phyloP scores from a whole-genome alignment of 2,329 filamentous ascomycete species.

The Aspergillus phoenicis region DNA sequence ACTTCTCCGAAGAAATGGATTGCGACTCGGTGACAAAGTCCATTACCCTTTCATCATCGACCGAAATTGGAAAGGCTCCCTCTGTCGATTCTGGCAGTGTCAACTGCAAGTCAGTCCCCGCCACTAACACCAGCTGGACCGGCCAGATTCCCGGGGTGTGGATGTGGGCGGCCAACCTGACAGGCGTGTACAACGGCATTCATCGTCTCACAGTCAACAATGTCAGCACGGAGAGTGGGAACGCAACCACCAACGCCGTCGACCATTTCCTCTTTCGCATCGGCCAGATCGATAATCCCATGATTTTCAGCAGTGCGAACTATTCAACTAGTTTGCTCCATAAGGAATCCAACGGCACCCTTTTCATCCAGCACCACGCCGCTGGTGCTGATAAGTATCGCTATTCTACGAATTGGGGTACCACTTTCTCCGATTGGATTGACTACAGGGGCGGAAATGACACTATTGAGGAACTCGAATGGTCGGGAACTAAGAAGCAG shows the following conservation, averaged over 20 bases:
- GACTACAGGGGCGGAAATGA: slow-evolving; percentile 55
- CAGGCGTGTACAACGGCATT: slow-evolving; percentile 61
- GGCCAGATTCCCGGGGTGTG: slow-evolving; percentile 58
- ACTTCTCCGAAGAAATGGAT: slow-evolving; percentile 63
- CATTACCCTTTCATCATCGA: slow-evolving; percentile 57
- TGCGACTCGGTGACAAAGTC: slow-evolving; percentile 55
- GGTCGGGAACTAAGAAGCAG: slow-evolving; percentile 60
- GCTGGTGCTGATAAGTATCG: slow-evolving; percentile 64
- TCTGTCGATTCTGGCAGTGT: slow-evolving; percentile 48
- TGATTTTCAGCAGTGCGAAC: slow-evolving; percentile 61
- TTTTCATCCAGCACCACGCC: slow-evolving; percentile 60
- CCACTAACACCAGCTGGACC: slow-evolving; percentile 39
- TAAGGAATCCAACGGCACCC: slow-evolving; percentile 42
- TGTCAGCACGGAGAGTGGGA: slow-evolving; percentile 46
- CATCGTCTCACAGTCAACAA: slow-evolving; percentile 61
- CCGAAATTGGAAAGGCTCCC: slow-evolving; percentile 47
- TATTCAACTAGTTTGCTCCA: slow-evolving; percentile 59
- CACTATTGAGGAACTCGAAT: slow-evolving; percentile 51
- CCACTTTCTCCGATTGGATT: slow-evolving; percentile 60
- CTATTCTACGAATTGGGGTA: slow-evolving; percentile 64
- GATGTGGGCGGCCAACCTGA: slow-evolving; percentile 55
- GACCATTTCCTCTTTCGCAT: slow-evolving; percentile 61
- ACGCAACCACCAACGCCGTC: slow-evolving; percentile 54
- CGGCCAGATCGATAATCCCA: slow-evolving; percentile 59
- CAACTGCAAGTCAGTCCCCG: slow-evolving; percentile 46